phyloP scores from a whole-genome alignment of 176 grass and related monocot species.

The Oryza coarctata region DNA sequence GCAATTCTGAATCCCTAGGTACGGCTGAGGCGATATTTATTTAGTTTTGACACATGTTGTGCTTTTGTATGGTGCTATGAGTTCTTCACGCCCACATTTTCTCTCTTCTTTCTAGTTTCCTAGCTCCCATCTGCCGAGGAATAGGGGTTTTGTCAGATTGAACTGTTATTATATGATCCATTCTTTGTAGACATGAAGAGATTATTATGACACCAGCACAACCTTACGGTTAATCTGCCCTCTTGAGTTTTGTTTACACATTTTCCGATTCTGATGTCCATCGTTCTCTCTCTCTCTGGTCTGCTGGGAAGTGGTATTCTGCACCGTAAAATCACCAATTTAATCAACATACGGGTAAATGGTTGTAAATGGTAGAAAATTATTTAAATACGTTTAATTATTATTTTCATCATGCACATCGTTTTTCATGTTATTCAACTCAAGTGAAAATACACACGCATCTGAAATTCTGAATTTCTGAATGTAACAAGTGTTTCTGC shows the following conservation, averaged over 20 bases:
- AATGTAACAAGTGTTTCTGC: no score
- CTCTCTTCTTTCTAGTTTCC: slow-evolving; percentile 25
- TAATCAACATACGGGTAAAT: no score
- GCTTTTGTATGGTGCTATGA: slow-evolving; percentile 42
- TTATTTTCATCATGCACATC: not conserved
- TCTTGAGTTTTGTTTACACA: not conserved
- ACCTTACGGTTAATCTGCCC: slow-evolving; percentile 22
- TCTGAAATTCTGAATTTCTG: no score
- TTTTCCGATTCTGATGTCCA: not conserved
- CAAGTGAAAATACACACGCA: no score
- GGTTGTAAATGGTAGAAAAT: not conserved
- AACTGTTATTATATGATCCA: slow-evolving; percentile 45
- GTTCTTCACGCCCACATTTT: slow-evolving; percentile 19
- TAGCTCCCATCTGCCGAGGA: slow-evolving; percentile 42
- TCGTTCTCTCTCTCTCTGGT: not conserved
- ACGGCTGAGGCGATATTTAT: slow-evolving; percentile 48
- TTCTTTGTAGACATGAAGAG: slow-evolving; percentile 35
- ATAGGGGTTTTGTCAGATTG: slow-evolving; percentile 42
- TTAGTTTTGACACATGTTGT: slow-evolving; percentile 40
- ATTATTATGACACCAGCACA: slow-evolving; percentile 41
- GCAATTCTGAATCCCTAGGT: slow-evolving; percentile 47
- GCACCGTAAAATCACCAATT: not conserved
- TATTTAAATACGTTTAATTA: not conserved
- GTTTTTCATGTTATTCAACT: no score
- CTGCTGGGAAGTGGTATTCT: not conserved